phyloP scores from a whole-genome alignment of 2,329 filamentous ascomycete genomes.

The Ampelomyces quisqualis region DNA sequence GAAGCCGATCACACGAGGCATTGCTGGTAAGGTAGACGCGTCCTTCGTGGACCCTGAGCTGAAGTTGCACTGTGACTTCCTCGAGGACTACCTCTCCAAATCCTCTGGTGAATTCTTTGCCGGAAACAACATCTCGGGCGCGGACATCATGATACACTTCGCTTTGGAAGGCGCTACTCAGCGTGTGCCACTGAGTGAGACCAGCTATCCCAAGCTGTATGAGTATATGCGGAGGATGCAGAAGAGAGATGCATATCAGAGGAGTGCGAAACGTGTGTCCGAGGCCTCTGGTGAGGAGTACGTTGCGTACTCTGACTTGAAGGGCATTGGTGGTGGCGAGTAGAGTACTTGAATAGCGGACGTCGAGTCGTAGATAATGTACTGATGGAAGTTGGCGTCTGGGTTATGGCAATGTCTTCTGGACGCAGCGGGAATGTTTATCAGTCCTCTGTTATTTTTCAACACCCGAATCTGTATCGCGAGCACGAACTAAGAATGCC shows the following conservation, averaged over 20 bases:
- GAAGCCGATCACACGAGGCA: constrained; percentile 60
- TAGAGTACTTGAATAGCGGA: too few species aligned
- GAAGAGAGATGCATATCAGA: constrained; percentile 49
- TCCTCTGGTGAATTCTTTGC: constrained; percentile 56
- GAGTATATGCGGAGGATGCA: constrained; percentile 51
- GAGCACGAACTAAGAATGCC: too few species aligned
- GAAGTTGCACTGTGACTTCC: constrained; percentile 51
- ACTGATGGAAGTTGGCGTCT: too few species aligned
- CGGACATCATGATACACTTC: constrained; percentile 57
- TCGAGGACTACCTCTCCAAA: constrained; percentile 53
- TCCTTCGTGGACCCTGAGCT: constrained; percentile 52
- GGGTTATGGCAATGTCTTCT: too few species aligned
- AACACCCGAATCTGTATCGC: too few species aligned
- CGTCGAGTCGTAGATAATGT: too few species aligned
- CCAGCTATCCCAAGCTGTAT: constrained; percentile 50
- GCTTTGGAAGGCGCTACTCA: constrained; percentile 50
- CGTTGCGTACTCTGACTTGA: constrained; percentile 36
- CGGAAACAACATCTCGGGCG: constrained; percentile 51
- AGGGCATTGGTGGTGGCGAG: constrained; percentile 1
- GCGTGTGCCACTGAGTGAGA: constrained; percentile 42
- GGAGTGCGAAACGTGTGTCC: constrained; percentile 53
- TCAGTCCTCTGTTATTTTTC: too few species aligned
- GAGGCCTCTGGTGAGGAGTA: constrained; percentile 44
- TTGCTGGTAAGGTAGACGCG: constrained; percentile 53
- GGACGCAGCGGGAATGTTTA: too few species aligned